Conservation (phyloP, 2,329 filamentous ascomycete species). For the Aspergillus fischeri region DNA sequence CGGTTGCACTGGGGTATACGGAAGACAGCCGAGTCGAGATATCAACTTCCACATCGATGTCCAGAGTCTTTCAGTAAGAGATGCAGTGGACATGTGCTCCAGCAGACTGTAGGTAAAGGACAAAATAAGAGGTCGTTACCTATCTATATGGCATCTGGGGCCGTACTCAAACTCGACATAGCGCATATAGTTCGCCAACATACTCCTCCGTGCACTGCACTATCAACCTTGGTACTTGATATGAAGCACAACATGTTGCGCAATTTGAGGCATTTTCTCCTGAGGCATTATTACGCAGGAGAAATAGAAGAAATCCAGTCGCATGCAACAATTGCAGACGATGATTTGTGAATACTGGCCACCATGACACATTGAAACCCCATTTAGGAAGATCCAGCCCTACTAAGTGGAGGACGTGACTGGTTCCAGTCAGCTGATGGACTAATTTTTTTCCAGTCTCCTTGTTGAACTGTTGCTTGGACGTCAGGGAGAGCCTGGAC, state of each 20-base stretch:
- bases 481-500: neutral
- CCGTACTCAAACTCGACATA: neutral
- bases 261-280: slow-evolving; percentile 18
- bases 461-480: neutral
- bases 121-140: neutral
- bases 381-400: slow-evolving; percentile 13
- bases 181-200: neutral
- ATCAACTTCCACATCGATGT: neutral
- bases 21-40: neutral
- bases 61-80: neutral
- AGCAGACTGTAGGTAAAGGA: neutral
- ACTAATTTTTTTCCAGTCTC: slow-evolving; percentile 4
- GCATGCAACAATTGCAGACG: slow-evolving; percentile 8
- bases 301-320: slow-evolving; percentile 12
- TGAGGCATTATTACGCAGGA: slow-evolving; percentile 12
- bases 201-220: neutral
- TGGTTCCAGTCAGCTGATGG: slow-evolving; percentile 16
- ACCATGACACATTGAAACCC: slow-evolving; percentile 23
- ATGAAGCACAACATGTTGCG: neutral
- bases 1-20: neutral
- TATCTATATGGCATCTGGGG: neutral
- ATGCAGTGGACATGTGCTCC: neutral
- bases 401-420: slow-evolving; percentile 20
- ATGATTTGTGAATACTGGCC: slow-evolving; percentile 21
- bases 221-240: neutral